phyloP scores from a whole-genome alignment of 768 basidiomycete species.

The Termitomyces sp. region DNA sequence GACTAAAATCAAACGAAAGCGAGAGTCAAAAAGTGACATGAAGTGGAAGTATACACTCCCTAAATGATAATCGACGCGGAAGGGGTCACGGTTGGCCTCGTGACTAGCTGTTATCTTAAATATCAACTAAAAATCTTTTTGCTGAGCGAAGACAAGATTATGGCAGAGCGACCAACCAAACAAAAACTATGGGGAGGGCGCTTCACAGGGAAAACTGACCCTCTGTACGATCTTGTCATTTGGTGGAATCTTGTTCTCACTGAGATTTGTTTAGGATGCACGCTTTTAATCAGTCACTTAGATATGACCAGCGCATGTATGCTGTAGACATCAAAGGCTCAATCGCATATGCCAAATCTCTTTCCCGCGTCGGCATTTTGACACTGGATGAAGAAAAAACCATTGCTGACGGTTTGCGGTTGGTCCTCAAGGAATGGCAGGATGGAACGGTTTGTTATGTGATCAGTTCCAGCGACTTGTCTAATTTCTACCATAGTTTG shows the following conservation, averaged over 20 bases:
- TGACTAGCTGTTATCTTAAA: background rate
- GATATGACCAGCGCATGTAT: conserved; percentile 93
- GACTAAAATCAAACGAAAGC: conserved; percentile 11
- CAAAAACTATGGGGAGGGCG: conserved; percentile 88
- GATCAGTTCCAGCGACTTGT: background rate
- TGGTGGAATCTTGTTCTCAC: background rate
- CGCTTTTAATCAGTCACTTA: conserved; percentile 93
- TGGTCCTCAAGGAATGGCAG: conserved; percentile 84
- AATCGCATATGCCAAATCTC: conserved; percentile 90
- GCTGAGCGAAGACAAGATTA: conserved; percentile 10
- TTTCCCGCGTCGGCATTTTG: conserved; percentile 77
- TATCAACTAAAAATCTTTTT: background rate
- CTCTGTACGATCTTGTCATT: conserved; percentile 46
- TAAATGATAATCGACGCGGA: background rate
- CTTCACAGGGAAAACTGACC: conserved; percentile 87
- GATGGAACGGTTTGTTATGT: conserved; percentile 53
- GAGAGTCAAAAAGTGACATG: background rate
- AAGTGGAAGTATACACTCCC: background rate
- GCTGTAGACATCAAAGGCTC: conserved; percentile 89
- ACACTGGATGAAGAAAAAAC: conserved; percentile 66
- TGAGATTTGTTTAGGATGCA: conserved; percentile 67
- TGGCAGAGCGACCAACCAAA: conserved; percentile 30
- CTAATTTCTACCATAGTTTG: conserved; percentile 46
- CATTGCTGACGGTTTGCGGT: conserved; percentile 68
- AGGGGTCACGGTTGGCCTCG: background rate